Conservation (phyloP, 2,329 filamentous ascomycete genomes). For the Arthrobotrys iridis region DNA sequence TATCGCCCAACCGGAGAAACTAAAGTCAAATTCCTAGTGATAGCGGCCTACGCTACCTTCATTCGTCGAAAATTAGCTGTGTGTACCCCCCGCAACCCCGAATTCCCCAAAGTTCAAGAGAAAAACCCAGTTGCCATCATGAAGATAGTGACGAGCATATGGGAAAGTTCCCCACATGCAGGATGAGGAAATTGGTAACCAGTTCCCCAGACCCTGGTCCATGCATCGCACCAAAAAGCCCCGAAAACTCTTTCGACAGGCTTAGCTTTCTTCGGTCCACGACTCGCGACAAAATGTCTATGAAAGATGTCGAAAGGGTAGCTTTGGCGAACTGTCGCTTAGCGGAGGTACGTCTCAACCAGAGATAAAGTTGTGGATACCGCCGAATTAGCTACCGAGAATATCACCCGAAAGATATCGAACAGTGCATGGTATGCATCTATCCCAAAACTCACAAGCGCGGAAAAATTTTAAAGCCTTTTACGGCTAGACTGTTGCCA, state of each 20-base stretch:
- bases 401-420: constrained; percentile 3
- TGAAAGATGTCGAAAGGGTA: neutral
- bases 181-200: constrained; percentile 32
- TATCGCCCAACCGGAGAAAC: constrained; percentile 24
- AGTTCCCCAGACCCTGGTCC: constrained; percentile 8
- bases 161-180: constrained; percentile 44
- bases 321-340: constrained; percentile 40
- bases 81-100: constrained; percentile 28
- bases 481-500: constrained; percentile 1
- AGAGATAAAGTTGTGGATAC: constrained; percentile 13
- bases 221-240: constrained; percentile 15
- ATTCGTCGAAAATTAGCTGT: neutral
- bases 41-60: constrained; percentile 7
- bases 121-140: neutral
- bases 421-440: neutral
- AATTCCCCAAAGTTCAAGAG: constrained; percentile 9
- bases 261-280: constrained; percentile 1
- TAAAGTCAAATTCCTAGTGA: constrained; percentile 4
- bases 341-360: constrained; percentile 3
- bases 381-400: constrained; percentile 49
- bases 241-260: constrained; percentile 41
- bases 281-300: neutral
- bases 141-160: constrained; percentile 22
- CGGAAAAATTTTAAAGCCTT: constrained; percentile 33
- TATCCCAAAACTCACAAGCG: neutral